phyloP scores from a whole-genome alignment of 208 protist species.

The Trypanosomatidae sp. region DNA sequence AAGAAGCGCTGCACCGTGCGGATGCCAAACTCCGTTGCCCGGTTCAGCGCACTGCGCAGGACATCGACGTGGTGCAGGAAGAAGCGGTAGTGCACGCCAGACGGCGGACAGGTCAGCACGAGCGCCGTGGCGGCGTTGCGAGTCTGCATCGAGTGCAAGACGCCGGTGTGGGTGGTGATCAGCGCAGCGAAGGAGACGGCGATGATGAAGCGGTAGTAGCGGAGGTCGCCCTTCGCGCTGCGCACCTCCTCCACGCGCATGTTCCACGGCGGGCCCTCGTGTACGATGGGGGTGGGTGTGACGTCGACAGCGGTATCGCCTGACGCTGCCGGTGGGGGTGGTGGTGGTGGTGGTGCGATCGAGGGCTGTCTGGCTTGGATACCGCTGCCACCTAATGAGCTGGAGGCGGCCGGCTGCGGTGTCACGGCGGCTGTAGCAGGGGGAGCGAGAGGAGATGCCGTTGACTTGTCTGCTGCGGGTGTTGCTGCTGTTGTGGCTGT shows the following conservation, averaged over 20 bases:
- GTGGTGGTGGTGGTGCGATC: too few species aligned
- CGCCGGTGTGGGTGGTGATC: slow-evolving; percentile 46
- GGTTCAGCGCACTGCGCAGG: slow-evolving; percentile 55
- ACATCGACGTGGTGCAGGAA: slow-evolving; percentile 64
- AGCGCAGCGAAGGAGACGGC: slow-evolving; percentile 53
- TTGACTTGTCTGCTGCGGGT: too few species aligned
- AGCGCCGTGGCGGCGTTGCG: slow-evolving; percentile 57
- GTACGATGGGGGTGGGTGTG: too few species aligned
- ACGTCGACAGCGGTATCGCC: too few species aligned
- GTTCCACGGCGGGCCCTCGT: slow-evolving; percentile 58
- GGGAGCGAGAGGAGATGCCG: too few species aligned
- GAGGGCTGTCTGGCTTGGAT: too few species aligned
- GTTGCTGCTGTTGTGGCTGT: too few species aligned
- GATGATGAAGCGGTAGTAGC: slow-evolving; percentile 62
- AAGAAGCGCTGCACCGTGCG: slow-evolving; percentile 68
- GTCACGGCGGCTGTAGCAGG: too few species aligned
- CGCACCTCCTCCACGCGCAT: slow-evolving; percentile 56
- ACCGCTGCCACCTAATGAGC: too few species aligned
- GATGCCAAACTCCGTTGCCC: slow-evolving; percentile 65
- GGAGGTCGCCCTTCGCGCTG: slow-evolving; percentile 45
- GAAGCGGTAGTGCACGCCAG: slow-evolving; percentile 47
- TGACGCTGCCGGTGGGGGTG: too few species aligned
- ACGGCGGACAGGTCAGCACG: slow-evolving; percentile 58
- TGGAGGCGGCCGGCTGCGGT: too few species aligned
- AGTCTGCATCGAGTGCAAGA: slow-evolving; percentile 56